These are phyloP conservation scores for Aspergillus eucalypticola DNA, from an alignment of 2,329 filamentous ascomycete genomes.

Conservation along the genomic window DNA sequence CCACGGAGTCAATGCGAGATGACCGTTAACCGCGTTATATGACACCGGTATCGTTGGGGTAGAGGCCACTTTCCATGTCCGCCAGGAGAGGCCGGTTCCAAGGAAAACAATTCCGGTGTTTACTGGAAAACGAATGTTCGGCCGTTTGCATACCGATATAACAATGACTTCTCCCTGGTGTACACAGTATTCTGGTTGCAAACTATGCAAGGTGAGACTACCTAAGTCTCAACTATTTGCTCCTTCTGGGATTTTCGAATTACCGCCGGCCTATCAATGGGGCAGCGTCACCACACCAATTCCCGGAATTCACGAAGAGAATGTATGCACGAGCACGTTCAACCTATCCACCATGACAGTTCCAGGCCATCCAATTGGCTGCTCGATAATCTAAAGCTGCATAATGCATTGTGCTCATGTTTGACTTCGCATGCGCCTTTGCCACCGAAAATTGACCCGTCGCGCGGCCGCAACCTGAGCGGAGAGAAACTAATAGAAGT, in stretches of 20 bases:
- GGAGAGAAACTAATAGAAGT: slow-evolving; percentile 1
- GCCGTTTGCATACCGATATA: background rate
- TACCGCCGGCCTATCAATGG: background rate
- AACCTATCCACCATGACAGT: background rate
- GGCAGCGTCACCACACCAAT: background rate
- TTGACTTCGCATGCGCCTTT: slow-evolving; percentile 3
- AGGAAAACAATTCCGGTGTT: background rate
- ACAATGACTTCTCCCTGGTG: background rate
- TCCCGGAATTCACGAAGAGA: slow-evolving; percentile 12
- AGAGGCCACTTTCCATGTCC: background rate
- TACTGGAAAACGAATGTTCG: background rate
- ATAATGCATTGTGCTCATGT: slow-evolving; percentile 1
- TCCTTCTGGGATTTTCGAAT: background rate
- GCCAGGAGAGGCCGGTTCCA: background rate
- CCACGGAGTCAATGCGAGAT: slow-evolving; percentile 7
- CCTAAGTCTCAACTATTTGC: background rate
- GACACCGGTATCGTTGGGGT: background rate
- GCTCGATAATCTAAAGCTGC: slow-evolving; percentile 7
- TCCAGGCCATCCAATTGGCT: slow-evolving; percentile 1
- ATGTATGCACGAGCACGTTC: slow-evolving; percentile 13
- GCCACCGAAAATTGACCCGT: slow-evolving; percentile 7
- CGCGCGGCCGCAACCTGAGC: background rate
- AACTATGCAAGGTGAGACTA: background rate
- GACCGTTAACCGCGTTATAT: slow-evolving; percentile 5
- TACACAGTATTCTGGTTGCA: background rate